Conservation (phyloP, 306 rosid species). For the Cucurbita argyrosperma region DNA sequence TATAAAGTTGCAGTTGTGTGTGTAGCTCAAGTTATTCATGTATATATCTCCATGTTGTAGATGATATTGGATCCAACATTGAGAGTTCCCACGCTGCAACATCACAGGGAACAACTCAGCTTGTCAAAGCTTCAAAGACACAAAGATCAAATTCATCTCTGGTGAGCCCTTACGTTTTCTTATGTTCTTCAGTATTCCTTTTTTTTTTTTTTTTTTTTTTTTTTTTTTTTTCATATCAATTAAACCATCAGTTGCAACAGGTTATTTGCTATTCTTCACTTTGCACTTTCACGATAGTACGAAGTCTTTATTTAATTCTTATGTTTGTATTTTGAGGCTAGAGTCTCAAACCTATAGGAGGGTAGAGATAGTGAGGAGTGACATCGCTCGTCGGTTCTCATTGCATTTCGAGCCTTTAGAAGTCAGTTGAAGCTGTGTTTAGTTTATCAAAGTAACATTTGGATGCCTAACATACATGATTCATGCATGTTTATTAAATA, state of each 20-base stretch:
- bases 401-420: not conserved
- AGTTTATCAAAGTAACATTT: not conserved
- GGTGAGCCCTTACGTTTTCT: conserved; percentile 29
- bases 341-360: not conserved
- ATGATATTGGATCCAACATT: conserved; percentile 72
- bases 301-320: not conserved
- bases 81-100: conserved; percentile 74
- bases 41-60: conserved; percentile 23
- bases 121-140: conserved; percentile 67
- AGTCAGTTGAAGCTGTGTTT: not conserved
- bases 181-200: not conserved
- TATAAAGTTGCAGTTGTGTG: not conserved
- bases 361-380: not conserved
- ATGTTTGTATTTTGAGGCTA: not conserved
- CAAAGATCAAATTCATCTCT: conserved; percentile 86
- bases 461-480: not conserved
- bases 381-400: not conserved
- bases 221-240: not conserved
- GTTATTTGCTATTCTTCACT: not conserved
- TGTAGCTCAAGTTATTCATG: conserved; percentile 14
- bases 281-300: not conserved
- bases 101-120: conserved; percentile 59
- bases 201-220: no score
- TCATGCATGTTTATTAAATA: not conserved
- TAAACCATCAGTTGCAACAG: not conserved